Conservation (phyloP, 2,329 filamentous ascomycete genomes). For the Verticillium dahliae region DNA sequence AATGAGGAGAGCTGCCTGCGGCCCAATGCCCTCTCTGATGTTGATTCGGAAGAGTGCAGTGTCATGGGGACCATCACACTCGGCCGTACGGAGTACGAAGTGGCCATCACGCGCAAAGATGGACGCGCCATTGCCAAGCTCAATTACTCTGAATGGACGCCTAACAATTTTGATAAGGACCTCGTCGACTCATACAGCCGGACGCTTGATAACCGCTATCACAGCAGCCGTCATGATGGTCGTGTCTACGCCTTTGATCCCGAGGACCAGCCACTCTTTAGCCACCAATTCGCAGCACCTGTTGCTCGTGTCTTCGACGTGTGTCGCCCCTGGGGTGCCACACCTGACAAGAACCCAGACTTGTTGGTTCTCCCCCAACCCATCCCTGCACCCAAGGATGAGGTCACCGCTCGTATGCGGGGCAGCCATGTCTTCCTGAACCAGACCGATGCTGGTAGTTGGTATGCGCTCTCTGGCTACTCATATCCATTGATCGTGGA, state of each 20-base stretch:
- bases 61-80: conserved; percentile 75
- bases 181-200: conserved; percentile 74
- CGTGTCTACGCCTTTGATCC: conserved; percentile 73
- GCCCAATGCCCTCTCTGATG: conserved; percentile 59
- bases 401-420: conserved; percentile 43
- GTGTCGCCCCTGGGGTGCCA: conserved; percentile 63
- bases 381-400: conserved; percentile 50
- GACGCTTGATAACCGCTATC: conserved; percentile 81
- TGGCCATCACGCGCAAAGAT: conserved; percentile 72
- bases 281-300: conserved; percentile 64
- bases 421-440: conserved; percentile 75
- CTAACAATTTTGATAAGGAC: conserved; percentile 86
- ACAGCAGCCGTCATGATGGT: conserved; percentile 82
- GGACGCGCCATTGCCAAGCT: conserved; percentile 79
- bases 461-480: conserved; percentile 87
- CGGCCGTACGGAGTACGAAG: conserved; percentile 82
- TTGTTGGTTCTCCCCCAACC: conserved; percentile 86
- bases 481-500: conserved; percentile 82
- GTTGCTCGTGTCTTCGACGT: conserved; percentile 88
- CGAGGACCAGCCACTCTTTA: conserved; percentile 53
- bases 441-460: conserved; percentile 76
- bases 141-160: conserved; percentile 89
- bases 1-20: conserved; percentile 70
- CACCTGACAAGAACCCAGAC: conserved; percentile 59
- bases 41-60: conserved; percentile 69